Evolutionary conservation across 768 basidiomycete genomes (phyloP).

Genomic region (Pulveroboletus frians): DNA sequence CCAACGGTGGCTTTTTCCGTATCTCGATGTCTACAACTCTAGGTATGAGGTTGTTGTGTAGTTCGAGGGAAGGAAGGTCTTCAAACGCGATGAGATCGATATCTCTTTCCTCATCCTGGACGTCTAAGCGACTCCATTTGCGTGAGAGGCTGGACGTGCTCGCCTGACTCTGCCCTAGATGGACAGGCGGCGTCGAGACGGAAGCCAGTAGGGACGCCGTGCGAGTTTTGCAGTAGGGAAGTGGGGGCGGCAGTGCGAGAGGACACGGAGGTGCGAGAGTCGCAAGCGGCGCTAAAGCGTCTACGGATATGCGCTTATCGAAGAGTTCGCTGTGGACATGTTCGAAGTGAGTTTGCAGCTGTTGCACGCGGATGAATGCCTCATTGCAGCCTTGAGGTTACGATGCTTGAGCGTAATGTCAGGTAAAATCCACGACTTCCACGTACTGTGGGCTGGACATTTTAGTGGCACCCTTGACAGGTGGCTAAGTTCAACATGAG

Average conservation of each 20-base stretch:
- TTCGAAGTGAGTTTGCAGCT: slow-evolving; percentile 23
- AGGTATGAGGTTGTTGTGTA: not conserved
- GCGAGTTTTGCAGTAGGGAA: slow-evolving; percentile 4
- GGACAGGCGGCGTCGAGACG: slow-evolving; percentile 11
- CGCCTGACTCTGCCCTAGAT: slow-evolving; percentile 7
- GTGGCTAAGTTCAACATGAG: slow-evolving; percentile 29
- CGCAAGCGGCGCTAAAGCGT: slow-evolving; percentile 19
- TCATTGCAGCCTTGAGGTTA: slow-evolving; percentile 20
- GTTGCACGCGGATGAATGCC: slow-evolving; percentile 22
- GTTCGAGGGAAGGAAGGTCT: slow-evolving; percentile 12
- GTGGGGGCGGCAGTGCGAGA: slow-evolving; percentile 15
- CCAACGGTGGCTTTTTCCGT: not conserved
- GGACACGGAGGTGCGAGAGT: slow-evolving; percentile 13
- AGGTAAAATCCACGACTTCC: not conserved
- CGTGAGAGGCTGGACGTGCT: slow-evolving; percentile 19
- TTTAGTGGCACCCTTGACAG: slow-evolving; percentile 24
- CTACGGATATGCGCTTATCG: slow-evolving; percentile 2
- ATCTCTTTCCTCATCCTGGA: slow-evolving; percentile 18
- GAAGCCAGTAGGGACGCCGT: not conserved
- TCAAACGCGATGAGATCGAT: slow-evolving; percentile 17
- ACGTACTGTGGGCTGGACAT: slow-evolving; percentile 26
- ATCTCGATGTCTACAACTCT: slow-evolving; percentile 11
- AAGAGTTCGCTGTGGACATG: slow-evolving; percentile 20
- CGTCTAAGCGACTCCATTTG: slow-evolving; percentile 30
- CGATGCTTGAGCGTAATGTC: slow-evolving; percentile 2